These are phyloP conservation scores for Exophiala oligosperma DNA, from an alignment of 2,329 filamentous ascomycete species.

Conservation along the genomic window DNA sequence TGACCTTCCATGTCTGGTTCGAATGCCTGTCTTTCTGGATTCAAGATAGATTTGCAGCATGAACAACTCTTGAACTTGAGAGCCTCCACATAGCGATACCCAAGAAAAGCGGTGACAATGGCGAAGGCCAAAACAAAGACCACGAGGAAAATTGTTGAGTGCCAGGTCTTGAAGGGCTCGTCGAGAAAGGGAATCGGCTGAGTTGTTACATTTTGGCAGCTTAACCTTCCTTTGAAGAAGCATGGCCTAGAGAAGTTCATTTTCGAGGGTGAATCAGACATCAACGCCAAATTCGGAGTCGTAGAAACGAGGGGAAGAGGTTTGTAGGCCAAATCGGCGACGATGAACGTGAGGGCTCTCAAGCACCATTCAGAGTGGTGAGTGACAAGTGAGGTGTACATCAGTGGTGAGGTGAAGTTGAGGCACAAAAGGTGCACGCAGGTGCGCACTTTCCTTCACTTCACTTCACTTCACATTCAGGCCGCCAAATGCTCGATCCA, in stretches of 20 bases:
- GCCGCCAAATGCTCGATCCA: slow-evolving; percentile 55
- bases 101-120: slow-evolving; percentile 10
- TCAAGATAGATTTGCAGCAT: slow-evolving; percentile 1
- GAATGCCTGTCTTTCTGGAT: slow-evolving; percentile 1
- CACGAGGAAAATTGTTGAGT: slow-evolving; percentile 13
- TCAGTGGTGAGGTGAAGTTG: background rate
- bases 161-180: slow-evolving; percentile 22
- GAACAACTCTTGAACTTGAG: slow-evolving; percentile 1
- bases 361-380: background rate
- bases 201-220: background rate
- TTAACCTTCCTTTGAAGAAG: background rate
- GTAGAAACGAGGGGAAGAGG: too few relatives aligned
- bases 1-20: too few relatives aligned
- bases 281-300: too few relatives aligned
- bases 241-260: background rate
- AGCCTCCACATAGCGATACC: slow-evolving; percentile 13
- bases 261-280: too few relatives aligned
- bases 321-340: too few relatives aligned
- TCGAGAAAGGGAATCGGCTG: slow-evolving; percentile 13
- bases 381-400: background rate
- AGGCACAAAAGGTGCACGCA: slow-evolving; percentile 4
- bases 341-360: too few relatives aligned
- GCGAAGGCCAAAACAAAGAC: slow-evolving; percentile 4
- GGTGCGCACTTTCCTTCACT: background rate
- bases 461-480: slow-evolving; percentile 44